A percentile compares a stretch with the other conserved stretches of the same genome.
These are phyloP conservation scores for Cladosporium cucumerinum DNA, from an alignment of 2,329 filamentous ascomycete species.

Conservation along the genomic window DNA sequence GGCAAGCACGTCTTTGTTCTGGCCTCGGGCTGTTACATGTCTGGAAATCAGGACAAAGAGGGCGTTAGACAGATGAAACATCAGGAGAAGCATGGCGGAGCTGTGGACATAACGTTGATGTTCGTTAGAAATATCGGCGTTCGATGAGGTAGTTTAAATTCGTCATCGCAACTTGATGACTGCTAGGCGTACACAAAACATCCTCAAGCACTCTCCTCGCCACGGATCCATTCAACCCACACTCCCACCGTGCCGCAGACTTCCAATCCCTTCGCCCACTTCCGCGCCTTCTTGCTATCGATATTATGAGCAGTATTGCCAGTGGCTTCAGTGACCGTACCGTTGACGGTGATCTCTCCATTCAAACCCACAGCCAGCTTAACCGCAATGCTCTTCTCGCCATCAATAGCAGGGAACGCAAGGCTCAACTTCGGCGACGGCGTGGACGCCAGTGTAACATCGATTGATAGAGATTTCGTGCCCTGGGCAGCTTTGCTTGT, in stretches of 20 bases:
- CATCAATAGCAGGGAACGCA: slow-evolving; percentile 43
- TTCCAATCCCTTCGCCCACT: slow-evolving; percentile 45
- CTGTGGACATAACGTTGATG: neutral
- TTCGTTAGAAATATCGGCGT: neutral
- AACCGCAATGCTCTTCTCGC: slow-evolving; percentile 53
- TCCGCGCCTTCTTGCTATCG: slow-evolving; percentile 29
- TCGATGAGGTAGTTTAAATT: neutral
- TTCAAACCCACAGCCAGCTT: slow-evolving; percentile 18
- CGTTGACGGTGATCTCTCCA: slow-evolving; percentile 7
- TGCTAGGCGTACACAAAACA: neutral
- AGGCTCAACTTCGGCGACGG: slow-evolving; percentile 32
- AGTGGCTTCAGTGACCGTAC: slow-evolving; percentile 22
- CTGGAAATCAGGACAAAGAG: neutral
- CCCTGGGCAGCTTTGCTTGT: neutral
- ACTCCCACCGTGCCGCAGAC: slow-evolving; percentile 49
- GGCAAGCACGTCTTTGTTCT: neutral
- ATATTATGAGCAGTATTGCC: slow-evolving; percentile 31
- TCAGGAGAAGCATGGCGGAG: neutral
- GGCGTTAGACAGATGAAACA: neutral
- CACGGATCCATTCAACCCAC: slow-evolving; percentile 50
- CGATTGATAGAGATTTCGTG: slow-evolving; percentile 24
- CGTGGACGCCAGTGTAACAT: slow-evolving; percentile 33
- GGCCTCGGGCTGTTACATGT: neutral
- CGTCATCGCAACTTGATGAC: neutral
- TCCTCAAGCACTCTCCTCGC: slow-evolving; percentile 2